Percentiles rank a stretch among this genome's conserved stretches.
Conservation (phyloP, 352 stramenopile species). For the Aphanomyces astaci region DNA sequence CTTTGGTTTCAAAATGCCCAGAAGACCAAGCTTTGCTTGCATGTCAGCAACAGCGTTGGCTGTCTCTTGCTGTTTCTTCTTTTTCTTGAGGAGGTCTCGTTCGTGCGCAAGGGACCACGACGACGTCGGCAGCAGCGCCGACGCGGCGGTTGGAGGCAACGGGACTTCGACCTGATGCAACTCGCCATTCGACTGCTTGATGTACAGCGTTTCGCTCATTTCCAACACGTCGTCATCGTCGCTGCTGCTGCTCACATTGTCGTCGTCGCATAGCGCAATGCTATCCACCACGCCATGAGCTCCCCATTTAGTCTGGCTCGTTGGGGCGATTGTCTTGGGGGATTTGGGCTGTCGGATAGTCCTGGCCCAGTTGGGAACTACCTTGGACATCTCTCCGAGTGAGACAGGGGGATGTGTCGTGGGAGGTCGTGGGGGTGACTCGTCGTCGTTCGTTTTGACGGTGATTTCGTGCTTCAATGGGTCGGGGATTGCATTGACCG, state of each 20-base stretch:
- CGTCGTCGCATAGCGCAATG: neutral
- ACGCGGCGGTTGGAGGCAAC: neutral
- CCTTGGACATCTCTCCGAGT: neutral
- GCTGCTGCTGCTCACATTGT: neutral
- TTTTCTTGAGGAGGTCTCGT: conserved; percentile 59
- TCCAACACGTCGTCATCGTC: conserved; percentile 5
- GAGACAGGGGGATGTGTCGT: neutral
- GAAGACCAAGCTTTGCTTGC: conserved; percentile 54
- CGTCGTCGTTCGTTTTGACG: neutral
- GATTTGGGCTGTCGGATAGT: neutral
- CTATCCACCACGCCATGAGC: conserved; percentile 5
- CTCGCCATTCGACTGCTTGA: conserved; percentile 16
- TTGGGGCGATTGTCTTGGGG: neutral
- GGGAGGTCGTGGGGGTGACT: neutral
- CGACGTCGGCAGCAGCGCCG: conserved; percentile 19
- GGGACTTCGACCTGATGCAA: conserved; percentile 5
- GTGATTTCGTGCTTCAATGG: too few relatives aligned
- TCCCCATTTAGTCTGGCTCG: neutral
- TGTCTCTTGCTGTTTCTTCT: conserved; percentile 63
- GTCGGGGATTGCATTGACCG: neutral
- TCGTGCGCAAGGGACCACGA: conserved; percentile 47
- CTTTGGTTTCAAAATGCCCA: conserved; percentile 45
- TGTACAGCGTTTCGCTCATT: conserved; percentile 18
- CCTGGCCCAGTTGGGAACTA: conserved; percentile 2
- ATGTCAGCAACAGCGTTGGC: conserved; percentile 65